A percentile compares a stretch with the other conserved stretches of the same genome.
phyloP scores from a whole-genome alignment of 202 grass and related monocot genomes.

The Brachypodium distachyon region DNA sequence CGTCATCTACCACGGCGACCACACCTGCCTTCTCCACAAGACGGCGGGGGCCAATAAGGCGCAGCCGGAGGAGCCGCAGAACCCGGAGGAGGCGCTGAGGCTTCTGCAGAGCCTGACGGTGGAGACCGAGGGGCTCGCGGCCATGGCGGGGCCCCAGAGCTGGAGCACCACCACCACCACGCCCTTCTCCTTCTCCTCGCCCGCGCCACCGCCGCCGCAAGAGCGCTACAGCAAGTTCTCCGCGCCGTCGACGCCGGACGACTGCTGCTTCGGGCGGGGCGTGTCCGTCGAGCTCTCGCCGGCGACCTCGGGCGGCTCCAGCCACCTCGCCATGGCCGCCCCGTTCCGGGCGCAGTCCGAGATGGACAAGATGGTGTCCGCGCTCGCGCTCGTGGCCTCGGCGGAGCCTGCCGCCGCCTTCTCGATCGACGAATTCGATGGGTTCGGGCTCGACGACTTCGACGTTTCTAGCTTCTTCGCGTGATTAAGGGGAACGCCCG shows the following conservation, averaged over 20 bases:
- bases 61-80: not conserved
- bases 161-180: not conserved
- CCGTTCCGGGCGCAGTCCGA: conserved; percentile 31
- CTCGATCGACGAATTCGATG: conserved; percentile 24
- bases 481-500: not conserved
- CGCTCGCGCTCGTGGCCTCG: conserved; percentile 17
- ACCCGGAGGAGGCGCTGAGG: not conserved
- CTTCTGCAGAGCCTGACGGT: conserved; percentile 39
- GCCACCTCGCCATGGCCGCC: conserved; percentile 8
- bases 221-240: conserved; percentile 25
- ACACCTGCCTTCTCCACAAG: conserved; percentile 44
- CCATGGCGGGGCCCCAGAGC: not conserved
- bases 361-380: conserved; percentile 34
- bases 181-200: conserved; percentile 31
- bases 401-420: conserved; percentile 12
- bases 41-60: not conserved
- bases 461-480: conserved; percentile 27
- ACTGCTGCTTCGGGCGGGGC: conserved; percentile 4
- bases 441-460: conserved; percentile 2
- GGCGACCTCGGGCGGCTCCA: conserved; percentile 53
- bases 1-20: conserved; percentile 52
- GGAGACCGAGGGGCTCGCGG: conserved; percentile 37
- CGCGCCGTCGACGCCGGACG: conserved; percentile 12
- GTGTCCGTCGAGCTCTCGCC: conserved; percentile 27
- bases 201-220: not conserved